Evolutionary conservation across 371 early-diverging fungal genomes (phyloP).

Genomic region (Actinomortierella ambigua): DNA sequence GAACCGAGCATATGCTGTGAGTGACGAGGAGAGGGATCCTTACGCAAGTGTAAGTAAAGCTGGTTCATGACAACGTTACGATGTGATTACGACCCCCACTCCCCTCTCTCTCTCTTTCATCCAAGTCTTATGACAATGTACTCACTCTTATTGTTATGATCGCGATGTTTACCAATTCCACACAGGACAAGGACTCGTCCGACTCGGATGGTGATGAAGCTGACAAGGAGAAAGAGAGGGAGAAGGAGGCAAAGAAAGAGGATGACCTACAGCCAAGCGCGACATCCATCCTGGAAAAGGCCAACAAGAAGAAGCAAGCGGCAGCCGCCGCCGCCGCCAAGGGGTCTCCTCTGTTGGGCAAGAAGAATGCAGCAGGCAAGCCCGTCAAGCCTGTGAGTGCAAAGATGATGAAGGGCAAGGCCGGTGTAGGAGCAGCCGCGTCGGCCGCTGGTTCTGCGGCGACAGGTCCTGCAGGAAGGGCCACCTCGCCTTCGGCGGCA

Average conservation of each 20-base stretch:
- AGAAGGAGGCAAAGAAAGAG: constrained; percentile 34
- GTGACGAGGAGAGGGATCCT: constrained; percentile 77
- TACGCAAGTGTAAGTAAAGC: constrained; percentile 67
- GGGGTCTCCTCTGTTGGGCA: constrained; percentile 31
- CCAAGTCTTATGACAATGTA: not conserved
- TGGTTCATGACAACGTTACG: no score
- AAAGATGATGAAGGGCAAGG: constrained; percentile 58
- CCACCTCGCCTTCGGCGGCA: no score
- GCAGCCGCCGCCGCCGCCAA: constrained; percentile 44
- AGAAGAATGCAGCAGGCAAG: constrained; percentile 34
- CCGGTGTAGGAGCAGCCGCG: constrained; percentile 1
- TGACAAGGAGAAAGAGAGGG: constrained; percentile 42
- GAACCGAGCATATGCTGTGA: constrained; percentile 68
- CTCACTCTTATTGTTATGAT: constrained; percentile 9
- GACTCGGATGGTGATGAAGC: constrained; percentile 56
- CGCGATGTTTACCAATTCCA: constrained; percentile 6
- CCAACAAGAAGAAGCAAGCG: constrained; percentile 44
- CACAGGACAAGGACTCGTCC: constrained; percentile 57
- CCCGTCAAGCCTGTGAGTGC: constrained; percentile 49
- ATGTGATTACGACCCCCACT: constrained; percentile 19
- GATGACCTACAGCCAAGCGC: constrained; percentile 6
- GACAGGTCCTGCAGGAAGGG: not conserved
- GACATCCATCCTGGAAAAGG: constrained; percentile 40
- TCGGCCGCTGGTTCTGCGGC: constrained; percentile 6
- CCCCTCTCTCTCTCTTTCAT: not conserved